Base-by-base conservation (phyloP, 2,329 filamentous ascomycete genomes). In the Paradendryphiella salina region DNA sequence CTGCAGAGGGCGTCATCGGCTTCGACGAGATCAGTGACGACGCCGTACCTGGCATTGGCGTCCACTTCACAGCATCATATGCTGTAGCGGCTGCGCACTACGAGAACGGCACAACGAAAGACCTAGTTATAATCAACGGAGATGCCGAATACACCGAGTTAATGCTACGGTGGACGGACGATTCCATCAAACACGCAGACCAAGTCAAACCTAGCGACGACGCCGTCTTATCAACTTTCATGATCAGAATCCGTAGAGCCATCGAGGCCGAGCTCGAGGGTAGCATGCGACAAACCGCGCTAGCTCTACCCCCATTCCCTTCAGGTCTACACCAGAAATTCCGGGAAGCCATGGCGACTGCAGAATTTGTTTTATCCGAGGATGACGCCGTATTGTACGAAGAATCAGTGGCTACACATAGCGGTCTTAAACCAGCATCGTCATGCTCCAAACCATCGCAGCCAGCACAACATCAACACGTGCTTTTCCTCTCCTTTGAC, bases 51-150 rank as follows among this genome's bases (percentile, higher is more conserved):
- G 59, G 46, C 20, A 54, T 69, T 36, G 65, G 65, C 9, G 47
- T 69, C 13, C 65, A 69, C 40, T 67, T 69, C 18, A 64, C 65
- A 10, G 63, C 58, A 2, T 64, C 61, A 31, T 61, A 66, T 45
- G 64, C 64, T 17, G 51, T 56, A 31, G 63, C 62, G 23, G 59
- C 64, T 17, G 57, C 60, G 7, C 51, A 57, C n/a, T 64, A 64
- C 42, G 35, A 52, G 15, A 63, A 65, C 43, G 65, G 64, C 5
- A 65, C 58, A 6, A 59, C 49, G 8, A 52, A 49, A 13, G 58
- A 65, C 39, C n/a, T 69, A 31, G 47, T 55, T n/a, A 59, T 39
- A 32, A 60, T 69, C 17, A 32, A 55, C 35, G 65, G 53, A 45
- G 59, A 61, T 40, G 56, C 55, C 14, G 52, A 59, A 14, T 69